Conservation (phyloP, 441 rosid genomes). For the Croton setiger region DNA sequence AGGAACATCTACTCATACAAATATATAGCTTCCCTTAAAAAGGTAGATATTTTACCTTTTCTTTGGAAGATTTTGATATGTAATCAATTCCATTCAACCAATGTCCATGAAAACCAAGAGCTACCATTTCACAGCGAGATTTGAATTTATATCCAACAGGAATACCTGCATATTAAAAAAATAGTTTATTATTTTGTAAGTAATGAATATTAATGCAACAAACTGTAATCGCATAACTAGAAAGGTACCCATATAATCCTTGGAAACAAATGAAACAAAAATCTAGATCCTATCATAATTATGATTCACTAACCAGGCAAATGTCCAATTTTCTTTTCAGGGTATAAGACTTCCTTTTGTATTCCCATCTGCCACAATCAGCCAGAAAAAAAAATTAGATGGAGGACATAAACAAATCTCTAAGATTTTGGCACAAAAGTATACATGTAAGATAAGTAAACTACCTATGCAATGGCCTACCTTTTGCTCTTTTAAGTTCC, state of each 20-base stretch:
- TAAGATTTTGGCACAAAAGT: not conserved
- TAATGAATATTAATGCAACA: not conserved
- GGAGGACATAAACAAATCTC: not conserved
- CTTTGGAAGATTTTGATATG: slow-evolving; percentile 13
- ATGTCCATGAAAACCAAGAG: slow-evolving; percentile 33
- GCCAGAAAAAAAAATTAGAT: slow-evolving; percentile 4
- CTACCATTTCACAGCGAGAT: slow-evolving; percentile 42
- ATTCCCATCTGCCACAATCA: slow-evolving; percentile 31
- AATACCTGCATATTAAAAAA: slow-evolving; percentile 30
- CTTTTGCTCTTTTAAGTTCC: not conserved
- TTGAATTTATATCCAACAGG: slow-evolving; percentile 35
- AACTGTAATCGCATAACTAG: not conserved
- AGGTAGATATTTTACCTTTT: slow-evolving; percentile 26
- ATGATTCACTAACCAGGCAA: slow-evolving; percentile 34
- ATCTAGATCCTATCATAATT: not conserved
- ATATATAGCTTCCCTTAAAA: not conserved
- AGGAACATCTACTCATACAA: not conserved
- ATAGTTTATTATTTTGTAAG: not conserved
- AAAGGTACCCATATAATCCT: not conserved
- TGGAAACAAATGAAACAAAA: slow-evolving; percentile 9
- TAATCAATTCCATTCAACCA: slow-evolving; percentile 37
- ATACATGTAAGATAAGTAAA: not conserved
- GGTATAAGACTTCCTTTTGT: slow-evolving; percentile 20
- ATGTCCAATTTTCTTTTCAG: slow-evolving; percentile 25
- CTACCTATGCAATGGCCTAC: not conserved